These are phyloP conservation scores for Phlyctochytrium bullatum DNA, from an alignment of 192 early-diverging fungal genomes.

Conservation along the genomic window DNA sequence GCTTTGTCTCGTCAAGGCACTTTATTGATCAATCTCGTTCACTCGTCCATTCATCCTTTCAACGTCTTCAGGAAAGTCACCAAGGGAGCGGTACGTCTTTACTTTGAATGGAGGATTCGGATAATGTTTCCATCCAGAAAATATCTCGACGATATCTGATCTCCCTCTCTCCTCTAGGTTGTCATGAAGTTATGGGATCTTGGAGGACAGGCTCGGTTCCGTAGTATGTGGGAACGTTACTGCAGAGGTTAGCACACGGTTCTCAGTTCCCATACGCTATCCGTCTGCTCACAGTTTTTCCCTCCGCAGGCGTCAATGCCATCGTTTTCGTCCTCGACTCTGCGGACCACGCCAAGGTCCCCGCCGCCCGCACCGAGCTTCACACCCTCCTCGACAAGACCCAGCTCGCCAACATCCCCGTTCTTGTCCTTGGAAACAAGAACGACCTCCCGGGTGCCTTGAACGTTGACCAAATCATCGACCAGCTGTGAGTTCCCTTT, in stretches of 20 bases:
- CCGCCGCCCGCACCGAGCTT: conserved; percentile 88
- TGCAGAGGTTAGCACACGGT: conserved; percentile 57
- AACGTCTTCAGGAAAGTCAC: conserved; percentile 51
- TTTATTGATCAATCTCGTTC: too few relatives aligned
- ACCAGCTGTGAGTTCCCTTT: conserved; percentile 70
- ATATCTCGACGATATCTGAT: too few relatives aligned
- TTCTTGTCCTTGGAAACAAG: conserved; percentile 98
- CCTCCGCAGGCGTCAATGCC: conserved; percentile 93
- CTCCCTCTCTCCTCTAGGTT: conserved; percentile 46
- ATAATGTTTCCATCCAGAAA: too few relatives aligned
- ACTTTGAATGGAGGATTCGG: too few relatives aligned
- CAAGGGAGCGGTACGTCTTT: conserved; percentile 46
- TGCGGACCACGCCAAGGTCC: conserved; percentile 91
- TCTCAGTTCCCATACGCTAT: conserved; percentile 30
- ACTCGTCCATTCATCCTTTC: too few relatives aligned
- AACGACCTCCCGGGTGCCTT: conserved; percentile 91
- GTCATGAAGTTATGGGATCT: conserved; percentile 99
- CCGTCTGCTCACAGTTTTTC: conserved; percentile 51
- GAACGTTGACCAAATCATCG: conserved; percentile 84
- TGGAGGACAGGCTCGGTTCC: conserved; percentile 95
- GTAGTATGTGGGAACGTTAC: conserved; percentile 90
- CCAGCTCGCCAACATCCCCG: conserved; percentile 87
- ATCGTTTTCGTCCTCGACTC: conserved; percentile 99
- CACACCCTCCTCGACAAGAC: conserved; percentile 90
- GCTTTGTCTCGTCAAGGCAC: not conserved